Evolutionary conservation across 1,284 basidiomycete genomes (phyloP).

Genomic region (Rhodotorula sp.): DNA sequence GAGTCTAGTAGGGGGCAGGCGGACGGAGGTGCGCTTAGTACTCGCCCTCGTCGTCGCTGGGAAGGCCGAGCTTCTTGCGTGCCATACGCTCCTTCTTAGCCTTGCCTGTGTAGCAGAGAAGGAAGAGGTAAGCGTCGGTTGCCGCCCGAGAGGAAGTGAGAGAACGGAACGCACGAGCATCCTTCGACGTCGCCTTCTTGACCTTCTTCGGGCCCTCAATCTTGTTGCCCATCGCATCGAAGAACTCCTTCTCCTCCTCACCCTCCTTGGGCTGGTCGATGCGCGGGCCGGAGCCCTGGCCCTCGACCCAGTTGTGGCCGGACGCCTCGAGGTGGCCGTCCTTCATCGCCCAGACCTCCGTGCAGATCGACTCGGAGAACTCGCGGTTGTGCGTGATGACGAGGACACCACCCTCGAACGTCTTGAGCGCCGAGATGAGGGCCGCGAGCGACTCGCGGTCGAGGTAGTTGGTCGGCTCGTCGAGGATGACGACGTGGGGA

Average conservation of each 20-base stretch:
- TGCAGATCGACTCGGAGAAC: constrained; percentile 92
- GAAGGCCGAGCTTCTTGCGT: constrained; percentile 39
- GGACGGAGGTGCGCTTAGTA: no score
- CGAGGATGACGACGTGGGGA: constrained; percentile 94
- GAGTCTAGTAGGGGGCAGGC: no score
- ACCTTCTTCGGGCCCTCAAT: constrained; percentile 67
- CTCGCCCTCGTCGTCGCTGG: constrained; percentile 31
- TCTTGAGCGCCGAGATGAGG: constrained; percentile 92
- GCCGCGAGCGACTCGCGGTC: constrained; percentile 97
- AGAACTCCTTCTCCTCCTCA: constrained; percentile 82
- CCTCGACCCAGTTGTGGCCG: constrained; percentile 68
- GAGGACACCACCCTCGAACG: constrained; percentile 67
- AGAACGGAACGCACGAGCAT: not conserved
- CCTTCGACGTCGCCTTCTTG: constrained; percentile 68
- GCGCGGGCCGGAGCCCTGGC: constrained; percentile 82
- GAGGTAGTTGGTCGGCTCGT: constrained; percentile 89
- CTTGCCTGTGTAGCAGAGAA: constrained; percentile 62
- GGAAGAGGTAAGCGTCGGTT: not conserved
- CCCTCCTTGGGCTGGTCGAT: constrained; percentile 80
- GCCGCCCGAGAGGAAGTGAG: no score
- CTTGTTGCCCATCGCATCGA: constrained; percentile 85
- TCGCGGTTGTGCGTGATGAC: constrained; percentile 81
- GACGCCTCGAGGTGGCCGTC: constrained; percentile 60
- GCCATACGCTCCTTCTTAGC: constrained; percentile 89
- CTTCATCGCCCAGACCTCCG: constrained; percentile 50